These are phyloP conservation scores for Juncus inflexus DNA, from an alignment of 176 grass and related monocot genomes.

Conservation along the genomic window DNA sequence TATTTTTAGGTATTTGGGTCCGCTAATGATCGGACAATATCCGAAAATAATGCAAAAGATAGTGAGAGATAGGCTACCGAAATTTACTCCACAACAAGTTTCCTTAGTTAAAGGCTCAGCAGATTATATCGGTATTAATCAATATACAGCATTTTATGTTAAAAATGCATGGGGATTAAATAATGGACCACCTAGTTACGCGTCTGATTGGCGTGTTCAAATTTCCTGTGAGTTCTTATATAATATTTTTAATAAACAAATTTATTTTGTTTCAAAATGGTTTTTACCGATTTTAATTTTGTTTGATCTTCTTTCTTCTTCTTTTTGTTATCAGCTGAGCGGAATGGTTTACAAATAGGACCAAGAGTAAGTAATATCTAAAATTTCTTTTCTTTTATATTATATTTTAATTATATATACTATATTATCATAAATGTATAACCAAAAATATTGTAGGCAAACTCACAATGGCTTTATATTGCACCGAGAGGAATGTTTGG, in stretches of 20 bases:
- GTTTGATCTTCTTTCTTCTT: background rate
- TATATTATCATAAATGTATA: background rate
- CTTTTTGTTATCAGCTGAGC: background rate
- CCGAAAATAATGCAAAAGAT: constrained; percentile 63
- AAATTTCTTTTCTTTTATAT: background rate
- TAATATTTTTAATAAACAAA: background rate
- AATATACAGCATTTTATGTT: constrained; percentile 84
- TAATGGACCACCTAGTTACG: constrained; percentile 48
- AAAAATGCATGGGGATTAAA: constrained; percentile 38
- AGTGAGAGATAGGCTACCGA: constrained; percentile 59
- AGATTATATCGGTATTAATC: constrained; percentile 80
- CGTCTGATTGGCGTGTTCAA: constrained; percentile 62
- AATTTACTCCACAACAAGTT: constrained; percentile 58
- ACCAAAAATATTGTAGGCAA: constrained; percentile 17
- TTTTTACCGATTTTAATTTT: constrained; percentile 1
- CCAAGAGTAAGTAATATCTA: constrained; percentile 3
- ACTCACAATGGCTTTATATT: constrained; percentile 24
- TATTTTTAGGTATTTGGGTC: constrained; percentile 51
- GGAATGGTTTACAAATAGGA: constrained; percentile 30
- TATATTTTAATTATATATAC: background rate
- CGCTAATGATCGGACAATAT: constrained; percentile 56
- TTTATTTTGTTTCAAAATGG: constrained; percentile 3
- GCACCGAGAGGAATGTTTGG: constrained; percentile 22
- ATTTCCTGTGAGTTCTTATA: constrained; percentile 51
- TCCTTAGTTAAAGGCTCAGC: constrained; percentile 78